Base-by-base conservation (phyloP, 2,329 filamentous ascomycete species). In the Beauveria brongniartii region DNA sequence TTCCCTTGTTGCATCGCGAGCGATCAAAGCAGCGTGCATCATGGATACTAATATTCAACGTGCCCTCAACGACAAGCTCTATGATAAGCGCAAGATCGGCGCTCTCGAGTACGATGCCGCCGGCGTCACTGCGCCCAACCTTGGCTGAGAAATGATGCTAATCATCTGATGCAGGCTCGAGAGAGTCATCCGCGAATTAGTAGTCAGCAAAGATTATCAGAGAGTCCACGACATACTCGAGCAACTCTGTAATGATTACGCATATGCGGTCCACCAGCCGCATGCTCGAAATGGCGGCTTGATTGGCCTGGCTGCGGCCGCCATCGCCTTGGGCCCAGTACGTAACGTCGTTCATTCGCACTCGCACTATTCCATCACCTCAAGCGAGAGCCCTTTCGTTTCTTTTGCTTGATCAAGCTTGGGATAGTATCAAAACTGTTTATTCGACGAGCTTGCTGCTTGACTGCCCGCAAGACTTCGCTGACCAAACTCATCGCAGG, bases 241-340 rank as follows among this genome's bases (percentile, higher is more conserved):
- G 69, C 93, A 99, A 79, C 86, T 99, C 63, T 97, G 92, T 74
- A 92, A 96, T 72, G 94, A 99, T 68, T 99, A 93, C 78, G 94
- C 94, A 55, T 99, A 97, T 74, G 92, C 93, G 50, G 92, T 97
- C 47, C 92, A 99, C 74, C 92, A 97, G 71, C 92, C 94, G 59
- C 92, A 99, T 78, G 93, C 94, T 57, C 83, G 94, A 62, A 99
- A 99, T 78, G 94, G 94, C 65, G 94, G 94, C 51, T 82, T 99
- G 67, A 99, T 99, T 68, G 94, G 94, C 16, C 80, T 99, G 68
- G 94, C 94, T 57, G 94, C 94, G 6, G 94, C 94, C 54, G 94
- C 93, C 60, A 99, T 99, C 74, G 94, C 94, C 59, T 81, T 99
- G 61, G 95, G 94, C 67, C 83, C 90, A 55, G 93, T 97, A 82